Conservation (phyloP, 2,329 filamentous ascomycete genomes). For the Ascocoryne sarcoides region DNA sequence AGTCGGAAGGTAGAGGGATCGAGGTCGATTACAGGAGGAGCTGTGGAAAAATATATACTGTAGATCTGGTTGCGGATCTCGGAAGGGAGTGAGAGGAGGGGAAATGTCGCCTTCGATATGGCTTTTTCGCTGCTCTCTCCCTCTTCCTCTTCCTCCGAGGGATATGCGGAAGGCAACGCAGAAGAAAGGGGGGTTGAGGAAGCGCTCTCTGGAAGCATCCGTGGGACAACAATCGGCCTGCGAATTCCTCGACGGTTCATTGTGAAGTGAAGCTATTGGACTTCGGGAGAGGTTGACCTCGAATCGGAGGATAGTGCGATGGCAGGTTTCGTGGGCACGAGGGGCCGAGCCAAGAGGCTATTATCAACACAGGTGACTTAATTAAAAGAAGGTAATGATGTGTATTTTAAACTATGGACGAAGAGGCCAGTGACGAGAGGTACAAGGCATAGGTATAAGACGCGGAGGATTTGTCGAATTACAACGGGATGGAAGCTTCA, state of each 20-base stretch:
- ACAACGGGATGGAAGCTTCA: conserved; percentile 28
- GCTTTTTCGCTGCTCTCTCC: too few relatives aligned
- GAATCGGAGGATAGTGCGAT: background rate
- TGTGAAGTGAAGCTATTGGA: background rate
- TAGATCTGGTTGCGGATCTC: conserved; percentile 66
- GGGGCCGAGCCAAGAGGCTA: too few relatives aligned
- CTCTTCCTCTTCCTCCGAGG: conserved; percentile 21
- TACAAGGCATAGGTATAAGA: conserved; percentile 5
- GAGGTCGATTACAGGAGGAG: conserved; percentile 52
- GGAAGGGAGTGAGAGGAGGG: conserved; percentile 57
- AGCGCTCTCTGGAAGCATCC: conserved; percentile 2
- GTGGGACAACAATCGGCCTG: conserved; percentile 3
- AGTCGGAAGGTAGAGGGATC: conserved; percentile 56
- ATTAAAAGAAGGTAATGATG: background rate
- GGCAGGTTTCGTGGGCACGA: background rate
- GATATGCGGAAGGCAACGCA: conserved; percentile 17
- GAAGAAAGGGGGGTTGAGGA: conserved; percentile 7
- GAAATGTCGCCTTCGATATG: conserved; percentile 36
- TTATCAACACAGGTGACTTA: too few relatives aligned
- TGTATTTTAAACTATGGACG: conserved; percentile 13
- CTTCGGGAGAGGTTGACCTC: background rate
- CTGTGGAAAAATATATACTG: conserved; percentile 47
- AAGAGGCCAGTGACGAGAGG: conserved; percentile 6
- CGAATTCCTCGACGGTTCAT: background rate
- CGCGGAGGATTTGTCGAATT: conserved; percentile 22